Conservation (phyloP, 768 basidiomycete genomes). For the Rhodotorula taiwanensis region DNA sequence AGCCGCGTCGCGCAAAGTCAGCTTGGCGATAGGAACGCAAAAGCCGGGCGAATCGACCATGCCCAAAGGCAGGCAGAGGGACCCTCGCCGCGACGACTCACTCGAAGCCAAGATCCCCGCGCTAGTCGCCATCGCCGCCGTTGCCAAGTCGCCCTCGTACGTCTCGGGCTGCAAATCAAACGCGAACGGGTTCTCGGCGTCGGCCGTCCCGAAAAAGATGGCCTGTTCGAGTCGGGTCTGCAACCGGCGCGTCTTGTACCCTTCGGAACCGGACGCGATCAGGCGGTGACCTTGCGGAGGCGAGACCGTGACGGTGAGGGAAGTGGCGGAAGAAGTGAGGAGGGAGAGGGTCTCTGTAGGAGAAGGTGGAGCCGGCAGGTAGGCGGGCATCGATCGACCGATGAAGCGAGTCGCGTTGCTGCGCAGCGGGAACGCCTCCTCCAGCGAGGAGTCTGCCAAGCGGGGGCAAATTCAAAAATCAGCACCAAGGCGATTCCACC, state of each 20-base stretch:
- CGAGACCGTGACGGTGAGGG: conserved; percentile 21
- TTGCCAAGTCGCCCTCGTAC: conserved; percentile 43
- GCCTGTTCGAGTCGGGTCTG: conserved; percentile 48
- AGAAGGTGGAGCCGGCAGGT: conserved; percentile 1
- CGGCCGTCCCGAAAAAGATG: conserved; percentile 46
- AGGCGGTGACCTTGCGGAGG: conserved; percentile 1
- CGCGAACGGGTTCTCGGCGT: conserved; percentile 45
- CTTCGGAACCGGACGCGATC: conserved; percentile 14
- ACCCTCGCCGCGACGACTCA: conserved; percentile 43
- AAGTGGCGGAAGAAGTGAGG: conserved; percentile 29
- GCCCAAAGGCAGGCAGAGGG: no score
- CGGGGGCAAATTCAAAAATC: no score
- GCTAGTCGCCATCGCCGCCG: conserved; percentile 44
- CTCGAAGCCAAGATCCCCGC: conserved; percentile 59
- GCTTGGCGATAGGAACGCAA: no score
- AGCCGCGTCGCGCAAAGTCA: not conserved
- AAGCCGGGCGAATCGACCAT: no score
- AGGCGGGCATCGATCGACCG: conserved; percentile 36
- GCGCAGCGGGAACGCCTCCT: conserved; percentile 46
- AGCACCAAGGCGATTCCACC: no score
- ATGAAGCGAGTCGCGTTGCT: conserved; percentile 45
- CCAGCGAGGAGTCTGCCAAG: conserved; percentile 40
- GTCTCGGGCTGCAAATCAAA: conserved; percentile 44
- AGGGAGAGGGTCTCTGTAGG: conserved; percentile 18
- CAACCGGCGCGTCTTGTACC: conserved; percentile 41